Evolutionary conservation across 116 monocot species (phyloP).

Genomic region (Iris pallida): DNA sequence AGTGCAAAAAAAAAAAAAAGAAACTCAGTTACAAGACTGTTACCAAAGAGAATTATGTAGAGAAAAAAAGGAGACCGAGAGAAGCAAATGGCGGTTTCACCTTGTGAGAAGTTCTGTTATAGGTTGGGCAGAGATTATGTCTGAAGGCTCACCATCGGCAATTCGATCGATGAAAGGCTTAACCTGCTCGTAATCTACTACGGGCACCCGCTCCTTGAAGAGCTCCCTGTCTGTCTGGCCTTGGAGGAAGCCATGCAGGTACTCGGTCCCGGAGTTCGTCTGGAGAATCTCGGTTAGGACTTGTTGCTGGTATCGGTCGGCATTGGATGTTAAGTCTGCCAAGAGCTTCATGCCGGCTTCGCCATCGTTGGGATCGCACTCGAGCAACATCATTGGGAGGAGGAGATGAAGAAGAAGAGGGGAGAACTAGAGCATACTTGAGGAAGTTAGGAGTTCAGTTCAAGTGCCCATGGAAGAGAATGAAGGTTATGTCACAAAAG

Average conservation of each 20-base stretch:
- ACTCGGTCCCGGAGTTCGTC: conserved; percentile 43
- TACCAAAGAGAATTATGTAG: not conserved
- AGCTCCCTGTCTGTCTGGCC: conserved; percentile 7
- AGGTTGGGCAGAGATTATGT: conserved; percentile 43
- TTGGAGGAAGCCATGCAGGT: conserved; percentile 33
- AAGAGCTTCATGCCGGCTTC: conserved; percentile 35
- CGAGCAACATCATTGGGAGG: conserved; percentile 17
- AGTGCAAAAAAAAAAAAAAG: not conserved
- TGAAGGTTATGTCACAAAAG: not conserved
- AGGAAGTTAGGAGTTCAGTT: not conserved
- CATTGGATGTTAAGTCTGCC: conserved; percentile 44
- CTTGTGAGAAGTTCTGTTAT: conserved; percentile 75
- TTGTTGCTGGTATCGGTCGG: conserved; percentile 31
- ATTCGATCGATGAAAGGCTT: conserved; percentile 60
- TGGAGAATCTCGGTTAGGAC: conserved; percentile 43
- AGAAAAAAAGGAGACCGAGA: no score
- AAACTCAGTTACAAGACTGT: not conserved
- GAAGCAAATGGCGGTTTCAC: conserved; percentile 2
- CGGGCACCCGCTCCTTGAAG: conserved; percentile 50
- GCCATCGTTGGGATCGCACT: conserved; percentile 51
- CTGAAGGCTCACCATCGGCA: conserved; percentile 47
- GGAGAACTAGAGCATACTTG: not conserved
- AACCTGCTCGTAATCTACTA: conserved; percentile 58
- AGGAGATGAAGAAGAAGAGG: not conserved
- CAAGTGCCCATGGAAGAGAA: conserved; percentile 6